phyloP scores from a whole-genome alignment of 2,329 filamentous ascomycete species.

The Pestalotiopsis fici region DNA sequence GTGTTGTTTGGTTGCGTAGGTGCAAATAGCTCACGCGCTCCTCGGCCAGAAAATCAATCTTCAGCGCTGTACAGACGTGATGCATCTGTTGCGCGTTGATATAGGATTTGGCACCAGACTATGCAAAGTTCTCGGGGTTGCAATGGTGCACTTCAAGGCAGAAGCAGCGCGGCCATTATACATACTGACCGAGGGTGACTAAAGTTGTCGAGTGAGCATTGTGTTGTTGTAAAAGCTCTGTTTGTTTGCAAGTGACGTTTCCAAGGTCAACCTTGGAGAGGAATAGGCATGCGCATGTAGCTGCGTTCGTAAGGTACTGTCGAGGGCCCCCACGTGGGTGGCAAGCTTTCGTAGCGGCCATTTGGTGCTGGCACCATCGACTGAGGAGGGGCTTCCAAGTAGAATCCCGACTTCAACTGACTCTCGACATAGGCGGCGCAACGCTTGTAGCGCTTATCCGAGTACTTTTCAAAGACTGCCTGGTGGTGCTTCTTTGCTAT shows the following conservation, averaged over 20 bases:
- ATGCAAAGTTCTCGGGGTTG: neutral
- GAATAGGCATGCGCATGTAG: slow-evolving; percentile 25
- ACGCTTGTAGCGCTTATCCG: slow-evolving; percentile 82
- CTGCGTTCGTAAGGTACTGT: neutral
- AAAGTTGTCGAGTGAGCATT: no score
- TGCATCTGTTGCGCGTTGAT: neutral
- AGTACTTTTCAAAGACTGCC: slow-evolving; percentile 91
- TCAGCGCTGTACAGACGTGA: neutral
- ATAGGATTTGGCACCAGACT: neutral
- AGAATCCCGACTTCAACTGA: slow-evolving; percentile 66
- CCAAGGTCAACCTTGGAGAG: slow-evolving; percentile 18
- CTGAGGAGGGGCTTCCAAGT: slow-evolving; percentile 42
- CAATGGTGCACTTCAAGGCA: neutral
- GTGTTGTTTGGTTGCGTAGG: slow-evolving; percentile 4
- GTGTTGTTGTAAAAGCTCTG: neutral
- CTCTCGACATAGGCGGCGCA: slow-evolving; percentile 78
- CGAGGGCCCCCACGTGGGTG: neutral
- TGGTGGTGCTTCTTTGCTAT: slow-evolving; percentile 78
- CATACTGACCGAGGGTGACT: neutral
- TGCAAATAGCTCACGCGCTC: slow-evolving; percentile 6
- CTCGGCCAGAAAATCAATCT: neutral
- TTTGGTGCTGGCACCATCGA: slow-evolving; percentile 11
- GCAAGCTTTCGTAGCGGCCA: slow-evolving; percentile 14
- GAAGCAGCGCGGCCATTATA: neutral
- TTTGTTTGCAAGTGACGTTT: neutral